phyloP scores from a whole-genome alignment of 768 basidiomycete species.

The Dentipellis sp. region DNA sequence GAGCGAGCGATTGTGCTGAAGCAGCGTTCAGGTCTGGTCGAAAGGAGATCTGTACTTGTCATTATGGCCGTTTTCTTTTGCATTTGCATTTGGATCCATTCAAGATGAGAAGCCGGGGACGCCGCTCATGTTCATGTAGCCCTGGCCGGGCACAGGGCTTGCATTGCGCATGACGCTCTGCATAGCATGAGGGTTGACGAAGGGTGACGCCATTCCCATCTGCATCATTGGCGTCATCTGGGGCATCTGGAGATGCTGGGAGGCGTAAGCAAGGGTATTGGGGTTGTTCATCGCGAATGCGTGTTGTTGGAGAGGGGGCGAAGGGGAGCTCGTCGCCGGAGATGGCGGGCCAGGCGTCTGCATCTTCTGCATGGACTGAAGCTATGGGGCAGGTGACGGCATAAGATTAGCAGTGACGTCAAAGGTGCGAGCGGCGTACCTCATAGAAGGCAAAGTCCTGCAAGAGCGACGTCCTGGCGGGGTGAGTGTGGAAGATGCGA shows the following conservation, averaged over 20 bases:
- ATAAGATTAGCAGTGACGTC: neutral
- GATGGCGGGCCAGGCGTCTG: slow-evolving; percentile 25
- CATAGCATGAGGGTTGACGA: slow-evolving; percentile 64
- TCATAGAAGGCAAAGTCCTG: slow-evolving; percentile 94
- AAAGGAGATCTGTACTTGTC: too few species aligned
- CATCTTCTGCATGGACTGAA: slow-evolving; percentile 81
- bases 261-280: slow-evolving; percentile 44
- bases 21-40: too few species aligned
- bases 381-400: slow-evolving; percentile 27
- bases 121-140: slow-evolving; percentile 19
- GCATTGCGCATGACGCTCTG: slow-evolving; percentile 82
- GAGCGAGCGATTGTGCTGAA: neutral
- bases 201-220: slow-evolving; percentile 45
- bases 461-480: slow-evolving; percentile 83
- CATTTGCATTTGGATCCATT: too few species aligned
- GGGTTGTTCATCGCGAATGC: slow-evolving; percentile 41
- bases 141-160: slow-evolving; percentile 45
- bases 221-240: slow-evolving; percentile 58
- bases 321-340: slow-evolving; percentile 22
- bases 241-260: slow-evolving; percentile 34
- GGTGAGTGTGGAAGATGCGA: slow-evolving; percentile 89
- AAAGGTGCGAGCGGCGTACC: slow-evolving; percentile 31
- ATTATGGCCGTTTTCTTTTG: too few species aligned
- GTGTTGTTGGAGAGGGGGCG: slow-evolving; percentile 33
- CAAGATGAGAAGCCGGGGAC: slow-evolving; percentile 7